A percentile compares a stretch with the other conserved stretches of the same genome.
phyloP scores from a whole-genome alignment of 805 yeast genomes.

The Kluyveromyces aestuarii region DNA sequence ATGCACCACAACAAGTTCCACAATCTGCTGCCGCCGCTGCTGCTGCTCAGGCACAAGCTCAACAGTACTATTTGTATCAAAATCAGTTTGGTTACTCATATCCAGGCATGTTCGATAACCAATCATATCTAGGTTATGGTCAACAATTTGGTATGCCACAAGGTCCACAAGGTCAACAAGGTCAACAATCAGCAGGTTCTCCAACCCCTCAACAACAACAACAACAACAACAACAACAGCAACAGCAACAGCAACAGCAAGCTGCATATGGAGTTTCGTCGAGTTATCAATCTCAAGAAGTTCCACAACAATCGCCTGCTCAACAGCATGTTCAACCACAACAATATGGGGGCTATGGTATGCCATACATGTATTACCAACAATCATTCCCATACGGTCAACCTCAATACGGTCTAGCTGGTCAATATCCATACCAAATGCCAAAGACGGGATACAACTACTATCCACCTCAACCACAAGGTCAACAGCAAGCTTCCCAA shows the following conservation, averaged over 20 bases:
- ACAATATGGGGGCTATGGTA: slow-evolving; percentile 26
- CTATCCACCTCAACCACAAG: slow-evolving; percentile 19
- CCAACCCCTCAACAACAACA: slow-evolving; percentile 10
- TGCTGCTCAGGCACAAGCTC: slow-evolving; percentile 18
- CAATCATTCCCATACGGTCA: slow-evolving; percentile 30
- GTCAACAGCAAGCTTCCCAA: slow-evolving; percentile 17
- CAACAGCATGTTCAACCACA: slow-evolving; percentile 9
- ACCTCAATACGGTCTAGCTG: slow-evolving; percentile 28
- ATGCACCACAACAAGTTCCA: slow-evolving; percentile 18
- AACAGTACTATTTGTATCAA: slow-evolving; percentile 30
- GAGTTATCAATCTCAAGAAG: slow-evolving; percentile 16
- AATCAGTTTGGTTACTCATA: slow-evolving; percentile 30
- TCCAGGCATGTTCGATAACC: slow-evolving; percentile 30
- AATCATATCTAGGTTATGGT: slow-evolving; percentile 19
- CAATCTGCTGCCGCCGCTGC: slow-evolving; percentile 20
- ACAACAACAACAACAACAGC: slow-evolving; percentile 16
- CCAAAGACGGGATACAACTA: slow-evolving; percentile 23
- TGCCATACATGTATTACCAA: slow-evolving; percentile 30
- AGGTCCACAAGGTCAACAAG: slow-evolving; percentile 15
- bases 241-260: slow-evolving; percentile 18
- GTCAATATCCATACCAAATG: slow-evolving; percentile 25
- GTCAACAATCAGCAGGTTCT: slow-evolving; percentile 9
- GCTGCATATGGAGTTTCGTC: slow-evolving; percentile 20
- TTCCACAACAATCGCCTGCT: slow-evolving; percentile 9
- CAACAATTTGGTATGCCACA: slow-evolving; percentile 20